A percentile compares a stretch with the other conserved stretches of the same genome.
Conservation (phyloP, 352 stramenopile genomes). For the Globisporangium spiculum region DNA sequence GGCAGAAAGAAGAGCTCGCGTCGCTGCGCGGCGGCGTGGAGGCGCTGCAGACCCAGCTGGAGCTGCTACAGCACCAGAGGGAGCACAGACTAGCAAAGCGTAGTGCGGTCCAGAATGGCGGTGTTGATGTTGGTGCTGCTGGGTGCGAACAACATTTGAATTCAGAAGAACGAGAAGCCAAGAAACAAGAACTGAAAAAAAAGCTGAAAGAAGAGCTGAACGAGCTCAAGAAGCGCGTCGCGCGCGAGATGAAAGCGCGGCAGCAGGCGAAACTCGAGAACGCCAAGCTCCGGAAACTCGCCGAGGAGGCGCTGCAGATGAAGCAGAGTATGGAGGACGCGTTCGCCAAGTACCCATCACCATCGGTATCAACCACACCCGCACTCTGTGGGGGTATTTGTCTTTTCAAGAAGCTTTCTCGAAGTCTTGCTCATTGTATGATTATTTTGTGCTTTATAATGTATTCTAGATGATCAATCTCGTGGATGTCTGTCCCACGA, state of each 20-base stretch:
- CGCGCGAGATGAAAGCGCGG: constrained; percentile 11
- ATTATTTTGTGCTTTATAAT: not conserved
- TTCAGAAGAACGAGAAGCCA: not conserved
- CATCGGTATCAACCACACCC: not conserved
- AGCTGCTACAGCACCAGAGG: constrained; percentile 22
- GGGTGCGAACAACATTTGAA: too few species aligned
- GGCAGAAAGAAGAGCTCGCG: constrained; percentile 34
- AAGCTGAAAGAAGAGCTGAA: not conserved
- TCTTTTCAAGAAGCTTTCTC: too few species aligned
- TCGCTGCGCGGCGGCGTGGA: constrained; percentile 22
- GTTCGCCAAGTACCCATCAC: constrained; percentile 8
- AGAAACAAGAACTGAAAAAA: not conserved
- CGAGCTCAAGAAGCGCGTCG: constrained; percentile 13
- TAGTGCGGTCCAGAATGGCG: not conserved
- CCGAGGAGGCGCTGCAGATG: constrained; percentile 1
- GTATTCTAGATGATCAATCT: not conserved
- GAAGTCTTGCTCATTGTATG: too few species aligned
- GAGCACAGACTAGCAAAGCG: not conserved
- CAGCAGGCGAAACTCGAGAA: constrained; percentile 18
- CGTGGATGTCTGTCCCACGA: not conserved
- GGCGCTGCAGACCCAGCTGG: constrained; percentile 27
- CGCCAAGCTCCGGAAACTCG: constrained; percentile 12
- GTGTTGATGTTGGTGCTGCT: not conserved
- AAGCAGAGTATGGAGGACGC: not conserved
- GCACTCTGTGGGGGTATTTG: too few species aligned